phyloP scores from a whole-genome alignment of 768 basidiomycete species.

The Tulasnella sp. region DNA sequence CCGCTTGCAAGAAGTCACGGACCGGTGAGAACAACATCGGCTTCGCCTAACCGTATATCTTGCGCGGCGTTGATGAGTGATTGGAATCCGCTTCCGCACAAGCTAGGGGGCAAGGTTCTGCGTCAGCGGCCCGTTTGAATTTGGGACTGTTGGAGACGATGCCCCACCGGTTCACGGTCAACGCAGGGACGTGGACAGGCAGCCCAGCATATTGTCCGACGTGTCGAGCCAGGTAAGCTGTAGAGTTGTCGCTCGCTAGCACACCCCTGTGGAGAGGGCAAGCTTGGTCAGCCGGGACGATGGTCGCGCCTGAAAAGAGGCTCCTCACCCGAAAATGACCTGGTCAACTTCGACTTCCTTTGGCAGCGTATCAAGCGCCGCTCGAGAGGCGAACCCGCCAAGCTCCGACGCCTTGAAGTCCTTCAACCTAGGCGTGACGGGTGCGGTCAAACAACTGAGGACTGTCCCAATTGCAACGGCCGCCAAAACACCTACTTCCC shows the following conservation, averaged over 20 bases:
- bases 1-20: conserved; percentile 31
- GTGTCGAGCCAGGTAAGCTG: conserved; percentile 47
- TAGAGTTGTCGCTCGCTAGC: conserved; percentile 46
- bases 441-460: neutral
- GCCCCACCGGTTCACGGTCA: conserved; percentile 46
- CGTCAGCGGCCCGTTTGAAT: neutral
- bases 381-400: conserved; percentile 46
- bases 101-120: conserved; percentile 36
- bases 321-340: conserved; percentile 47
- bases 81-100: conserved; percentile 49
- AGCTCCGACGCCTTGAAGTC: conserved; percentile 45
- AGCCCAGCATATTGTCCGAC: conserved; percentile 48
- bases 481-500: conserved; percentile 41
- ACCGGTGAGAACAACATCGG: conserved; percentile 46
- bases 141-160: neutral
- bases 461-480: too few species aligned
- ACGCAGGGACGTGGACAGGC: conserved; percentile 44
- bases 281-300: conserved; percentile 14
- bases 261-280: conserved; percentile 41
- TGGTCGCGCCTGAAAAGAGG: neutral
- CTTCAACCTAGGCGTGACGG: conserved; percentile 39
- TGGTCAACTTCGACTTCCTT: conserved; percentile 46
- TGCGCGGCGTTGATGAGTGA: conserved; percentile 47
- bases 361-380: conserved; percentile 47
- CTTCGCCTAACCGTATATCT: conserved; percentile 46